phyloP scores from a whole-genome alignment of 495 filamentous ascomycete genomes.

The Wilcoxina mikolae region DNA sequence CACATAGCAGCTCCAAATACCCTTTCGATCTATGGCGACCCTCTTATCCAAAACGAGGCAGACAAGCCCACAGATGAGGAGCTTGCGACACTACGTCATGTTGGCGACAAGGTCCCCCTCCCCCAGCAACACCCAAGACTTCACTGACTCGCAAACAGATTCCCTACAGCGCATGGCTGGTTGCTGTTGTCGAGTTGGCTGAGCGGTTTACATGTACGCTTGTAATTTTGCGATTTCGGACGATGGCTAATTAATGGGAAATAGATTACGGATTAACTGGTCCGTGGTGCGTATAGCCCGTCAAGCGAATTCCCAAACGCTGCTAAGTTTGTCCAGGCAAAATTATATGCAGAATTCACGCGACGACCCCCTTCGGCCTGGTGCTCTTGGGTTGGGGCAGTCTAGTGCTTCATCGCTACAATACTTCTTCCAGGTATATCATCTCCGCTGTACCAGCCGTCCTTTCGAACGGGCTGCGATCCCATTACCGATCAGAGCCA shows the following conservation, averaged over 20 bases:
- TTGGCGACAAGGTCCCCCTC: constrained; percentile 16
- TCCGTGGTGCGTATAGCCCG: too few species aligned
- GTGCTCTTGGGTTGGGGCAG: constrained; percentile 34
- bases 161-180: constrained; percentile 25
- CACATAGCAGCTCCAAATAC: too few species aligned
- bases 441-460: neutral
- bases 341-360: constrained; percentile 34
- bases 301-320: too few species aligned
- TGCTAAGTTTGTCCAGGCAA: too few species aligned
- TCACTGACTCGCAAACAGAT: constrained; percentile 7
- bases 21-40: too few species aligned
- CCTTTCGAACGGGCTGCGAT: too few species aligned
- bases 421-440: constrained; percentile 26
- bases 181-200: constrained; percentile 25
- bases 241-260: neutral
- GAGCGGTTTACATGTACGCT: constrained; percentile 24
- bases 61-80: constrained; percentile 18
- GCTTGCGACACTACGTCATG: constrained; percentile 16
- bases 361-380: constrained; percentile 22
- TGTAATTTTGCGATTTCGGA: neutral
- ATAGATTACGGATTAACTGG: constrained; percentile 24
- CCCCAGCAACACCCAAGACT: neutral
- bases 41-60: too few species aligned
- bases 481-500: too few species aligned
- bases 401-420: constrained; percentile 39